phyloP scores from a whole-genome alignment of 768 basidiomycete genomes.

The Neoboletus magnificus region DNA sequence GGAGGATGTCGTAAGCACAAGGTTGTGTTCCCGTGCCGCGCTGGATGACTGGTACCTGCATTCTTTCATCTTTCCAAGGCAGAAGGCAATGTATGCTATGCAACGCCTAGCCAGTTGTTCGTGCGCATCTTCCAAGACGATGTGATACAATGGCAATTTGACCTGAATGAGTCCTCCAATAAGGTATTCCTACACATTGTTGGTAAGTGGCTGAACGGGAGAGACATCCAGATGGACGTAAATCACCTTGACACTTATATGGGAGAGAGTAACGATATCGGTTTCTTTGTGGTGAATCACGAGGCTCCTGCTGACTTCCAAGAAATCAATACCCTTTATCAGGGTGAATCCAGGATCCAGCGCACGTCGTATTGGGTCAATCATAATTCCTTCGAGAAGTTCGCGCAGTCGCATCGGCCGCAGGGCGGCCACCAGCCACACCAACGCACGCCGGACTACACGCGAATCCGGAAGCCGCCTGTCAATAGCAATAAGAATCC shows the following conservation, averaged over 20 bases:
- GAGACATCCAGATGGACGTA: background rate
- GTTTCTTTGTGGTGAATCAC: slow-evolving; percentile 10
- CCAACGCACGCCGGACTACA: slow-evolving; percentile 4
- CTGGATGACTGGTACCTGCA: background rate
- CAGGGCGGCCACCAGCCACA: too few relatives aligned
- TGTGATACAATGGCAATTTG: slow-evolving; percentile 1
- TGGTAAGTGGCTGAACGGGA: background rate
- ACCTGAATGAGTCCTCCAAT: background rate
- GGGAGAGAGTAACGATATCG: slow-evolving; percentile 7
- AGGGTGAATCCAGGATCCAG: background rate
- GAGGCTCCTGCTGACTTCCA: slow-evolving; percentile 6
- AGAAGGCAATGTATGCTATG: slow-evolving; percentile 6
- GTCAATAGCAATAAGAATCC: too few relatives aligned
- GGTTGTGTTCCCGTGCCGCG: background rate
- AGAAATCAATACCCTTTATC: background rate
- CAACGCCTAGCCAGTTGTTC: slow-evolving; percentile 4
- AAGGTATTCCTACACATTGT: slow-evolving; percentile 10
- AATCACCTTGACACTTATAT: slow-evolving; percentile 19
- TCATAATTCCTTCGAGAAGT: slow-evolving; percentile 9
- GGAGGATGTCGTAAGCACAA: background rate
- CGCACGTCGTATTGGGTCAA: background rate
- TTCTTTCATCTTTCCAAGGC: slow-evolving; percentile 5
- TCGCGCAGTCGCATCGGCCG: too few relatives aligned
- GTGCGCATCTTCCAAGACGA: slow-evolving; percentile 8
- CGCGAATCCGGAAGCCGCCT: background rate